Evolutionary conservation across 2,329 filamentous ascomycete genomes (phyloP).

Genomic region (Bipolaris cookei): DNA sequence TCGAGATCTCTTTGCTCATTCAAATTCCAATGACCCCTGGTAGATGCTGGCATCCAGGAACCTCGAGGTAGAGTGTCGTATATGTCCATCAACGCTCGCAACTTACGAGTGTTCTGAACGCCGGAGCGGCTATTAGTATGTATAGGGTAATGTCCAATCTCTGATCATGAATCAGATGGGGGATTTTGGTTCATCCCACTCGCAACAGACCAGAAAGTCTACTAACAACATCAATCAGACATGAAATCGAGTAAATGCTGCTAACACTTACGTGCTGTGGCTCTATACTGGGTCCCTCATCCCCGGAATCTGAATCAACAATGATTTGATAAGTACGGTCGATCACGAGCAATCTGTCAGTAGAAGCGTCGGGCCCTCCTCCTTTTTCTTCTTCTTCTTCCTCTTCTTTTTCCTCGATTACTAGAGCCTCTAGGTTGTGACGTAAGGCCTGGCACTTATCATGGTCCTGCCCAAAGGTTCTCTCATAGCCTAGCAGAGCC

Average conservation of each 20-base stretch:
- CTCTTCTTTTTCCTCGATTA: no score
- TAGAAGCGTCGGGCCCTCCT: no score
- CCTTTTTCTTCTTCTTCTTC: no score
- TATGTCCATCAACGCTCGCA: no score
- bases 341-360: no score
- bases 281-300: background rate
- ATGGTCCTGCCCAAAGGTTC: no score
- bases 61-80: background rate
- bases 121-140: background rate
- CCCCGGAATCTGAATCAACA: background rate
- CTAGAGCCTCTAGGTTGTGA: no score
- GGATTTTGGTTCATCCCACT: background rate
- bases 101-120: background rate
- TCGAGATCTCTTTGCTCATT: background rate
- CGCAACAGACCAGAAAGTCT: background rate
- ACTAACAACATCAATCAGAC: slow-evolving; percentile 1
- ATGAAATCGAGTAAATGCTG: background rate
- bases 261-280: background rate
- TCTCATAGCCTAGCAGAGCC: no score
- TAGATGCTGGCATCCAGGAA: background rate
- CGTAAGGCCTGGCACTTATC: no score
- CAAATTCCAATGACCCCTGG: background rate
- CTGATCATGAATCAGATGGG: background rate
- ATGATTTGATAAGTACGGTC: background rate
- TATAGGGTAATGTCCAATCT: background rate